A percentile compares a stretch with the other conserved stretches of the same genome.
Conservation (phyloP, 345 rosid species). For the Arabis hirsuta region DNA sequence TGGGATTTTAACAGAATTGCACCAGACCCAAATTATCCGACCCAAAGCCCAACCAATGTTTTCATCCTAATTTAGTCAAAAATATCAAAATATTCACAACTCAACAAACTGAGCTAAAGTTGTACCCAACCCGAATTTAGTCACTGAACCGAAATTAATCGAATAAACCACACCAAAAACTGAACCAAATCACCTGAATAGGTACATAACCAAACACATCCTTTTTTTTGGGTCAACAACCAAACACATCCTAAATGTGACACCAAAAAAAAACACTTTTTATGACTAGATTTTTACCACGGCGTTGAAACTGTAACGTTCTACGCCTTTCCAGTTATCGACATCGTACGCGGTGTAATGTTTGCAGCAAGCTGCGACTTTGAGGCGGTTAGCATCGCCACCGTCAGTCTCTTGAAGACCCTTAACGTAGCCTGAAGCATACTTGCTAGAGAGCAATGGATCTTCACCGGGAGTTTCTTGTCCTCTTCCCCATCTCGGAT, state of each 20-base stretch:
- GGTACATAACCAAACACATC: too few relatives aligned
- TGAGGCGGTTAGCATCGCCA: conserved; percentile 57
- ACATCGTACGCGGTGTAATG: conserved; percentile 94
- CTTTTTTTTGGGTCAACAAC: too few relatives aligned
- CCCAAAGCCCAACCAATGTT: too few relatives aligned
- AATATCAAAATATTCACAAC: not conserved
- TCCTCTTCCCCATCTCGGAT: conserved; percentile 98
- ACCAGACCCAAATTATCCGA: not conserved
- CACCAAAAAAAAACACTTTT: not conserved
- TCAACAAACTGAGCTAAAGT: not conserved
- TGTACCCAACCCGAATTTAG: too few relatives aligned
- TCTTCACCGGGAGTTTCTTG: conserved; percentile 99
- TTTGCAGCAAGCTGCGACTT: conserved; percentile 95
- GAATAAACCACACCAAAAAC: too few relatives aligned
- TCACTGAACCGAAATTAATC: too few relatives aligned
- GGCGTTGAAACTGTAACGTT: conserved; percentile 78
- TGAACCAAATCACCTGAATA: too few relatives aligned
- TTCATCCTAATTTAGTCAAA: too few relatives aligned
- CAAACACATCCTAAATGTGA: too few relatives aligned
- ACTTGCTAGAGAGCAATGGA: conserved; percentile 78
- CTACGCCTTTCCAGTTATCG: conserved; percentile 86
- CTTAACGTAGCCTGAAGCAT: conserved; percentile 65
- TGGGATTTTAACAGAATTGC: not conserved
- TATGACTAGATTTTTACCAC: conserved; percentile 47
- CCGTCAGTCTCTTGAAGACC: conserved; percentile 79